These are phyloP conservation scores for Aureobasidium sp. DNA, from an alignment of 2,329 filamentous ascomycete species.

Conservation along the genomic window DNA sequence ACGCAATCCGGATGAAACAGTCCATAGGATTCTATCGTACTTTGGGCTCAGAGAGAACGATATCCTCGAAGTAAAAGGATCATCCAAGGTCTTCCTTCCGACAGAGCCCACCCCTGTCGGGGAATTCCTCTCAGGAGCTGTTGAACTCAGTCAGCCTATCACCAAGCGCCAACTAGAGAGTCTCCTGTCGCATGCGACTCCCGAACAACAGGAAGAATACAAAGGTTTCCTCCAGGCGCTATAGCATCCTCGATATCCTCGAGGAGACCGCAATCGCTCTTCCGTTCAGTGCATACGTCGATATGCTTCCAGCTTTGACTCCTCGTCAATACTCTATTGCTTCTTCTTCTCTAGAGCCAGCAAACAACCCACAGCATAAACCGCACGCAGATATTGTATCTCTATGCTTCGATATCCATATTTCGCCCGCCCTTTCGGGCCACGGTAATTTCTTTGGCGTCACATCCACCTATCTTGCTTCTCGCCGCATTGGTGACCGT, in stretches of 20 bases:
- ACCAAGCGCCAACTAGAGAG: conserved; percentile 32
- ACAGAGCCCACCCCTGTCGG: conserved; percentile 27
- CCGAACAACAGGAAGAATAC: conserved; percentile 34
- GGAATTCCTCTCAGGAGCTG: conserved; percentile 59
- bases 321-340: conserved; percentile 24
- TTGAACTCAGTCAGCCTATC: conserved; percentile 63
- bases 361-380: conserved; percentile 5
- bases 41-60: conserved; percentile 52
- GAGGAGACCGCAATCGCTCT: conserved; percentile 55
- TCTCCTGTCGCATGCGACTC: not conserved
- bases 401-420: conserved; percentile 57
- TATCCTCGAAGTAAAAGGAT: conserved; percentile 48
- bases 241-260: conserved; percentile 60
- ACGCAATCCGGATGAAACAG: conserved; percentile 55
- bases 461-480: conserved; percentile 34
- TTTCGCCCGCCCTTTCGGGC: conserved; percentile 16
- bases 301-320: conserved; percentile 22
- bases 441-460: conserved; percentile 29
- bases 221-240: conserved; percentile 38
- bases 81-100: conserved; percentile 31
- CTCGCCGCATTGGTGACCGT: conserved; percentile 12
- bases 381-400: conserved; percentile 14
- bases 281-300: conserved; percentile 58
- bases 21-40: conserved; percentile 45
- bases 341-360: conserved; percentile 18